Percentiles rank a stretch among this genome's conserved stretches.
Evolutionary conservation across 1,139 yeast species (phyloP).

Genomic region (Yamadazyma conglobata): DNA sequence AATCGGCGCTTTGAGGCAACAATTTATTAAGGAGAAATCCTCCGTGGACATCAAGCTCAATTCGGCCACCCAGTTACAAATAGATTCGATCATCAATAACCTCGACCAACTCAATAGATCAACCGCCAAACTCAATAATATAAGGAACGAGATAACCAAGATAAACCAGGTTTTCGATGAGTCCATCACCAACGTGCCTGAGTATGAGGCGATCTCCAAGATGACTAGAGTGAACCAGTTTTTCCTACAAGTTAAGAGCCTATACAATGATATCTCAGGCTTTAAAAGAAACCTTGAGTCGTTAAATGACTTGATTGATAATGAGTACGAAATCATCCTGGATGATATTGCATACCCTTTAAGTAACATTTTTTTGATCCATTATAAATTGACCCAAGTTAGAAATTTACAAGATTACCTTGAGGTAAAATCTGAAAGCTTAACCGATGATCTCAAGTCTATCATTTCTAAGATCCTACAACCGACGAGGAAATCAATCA

Average conservation of each 20-base stretch:
- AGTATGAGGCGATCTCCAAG: slow-evolving; percentile 55
- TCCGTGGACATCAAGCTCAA: slow-evolving; percentile 69
- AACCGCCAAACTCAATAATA: slow-evolving; percentile 38
- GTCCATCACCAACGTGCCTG: slow-evolving; percentile 49
- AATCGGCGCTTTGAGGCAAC: slow-evolving; percentile 52
- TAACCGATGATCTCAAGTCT: slow-evolving; percentile 68
- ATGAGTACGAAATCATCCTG: slow-evolving; percentile 47
- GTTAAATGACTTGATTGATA: slow-evolving; percentile 52
- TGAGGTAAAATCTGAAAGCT: slow-evolving; percentile 44
- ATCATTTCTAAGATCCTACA: slow-evolving; percentile 60
- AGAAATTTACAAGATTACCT: slow-evolving; percentile 81
- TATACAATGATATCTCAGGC: slow-evolving; percentile 60
- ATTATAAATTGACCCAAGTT: slow-evolving; percentile 64
- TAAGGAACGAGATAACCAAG: slow-evolving; percentile 55
- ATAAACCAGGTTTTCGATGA: slow-evolving; percentile 56
- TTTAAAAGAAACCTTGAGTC: slow-evolving; percentile 50
- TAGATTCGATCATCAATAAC: slow-evolving; percentile 47
- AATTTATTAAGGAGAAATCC: slow-evolving; percentile 64
- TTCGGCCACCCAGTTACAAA: slow-evolving; percentile 59
- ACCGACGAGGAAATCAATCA: slow-evolving; percentile 48
- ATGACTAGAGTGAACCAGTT: slow-evolving; percentile 70
- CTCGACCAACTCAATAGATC: slow-evolving; percentile 35
- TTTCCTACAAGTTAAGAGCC: slow-evolving; percentile 63
- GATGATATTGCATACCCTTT: slow-evolving; percentile 54
- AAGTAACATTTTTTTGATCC: slow-evolving; percentile 61